Conservation (phyloP, 371 early-diverging fungal genomes). For the Mucor mucedo region DNA sequence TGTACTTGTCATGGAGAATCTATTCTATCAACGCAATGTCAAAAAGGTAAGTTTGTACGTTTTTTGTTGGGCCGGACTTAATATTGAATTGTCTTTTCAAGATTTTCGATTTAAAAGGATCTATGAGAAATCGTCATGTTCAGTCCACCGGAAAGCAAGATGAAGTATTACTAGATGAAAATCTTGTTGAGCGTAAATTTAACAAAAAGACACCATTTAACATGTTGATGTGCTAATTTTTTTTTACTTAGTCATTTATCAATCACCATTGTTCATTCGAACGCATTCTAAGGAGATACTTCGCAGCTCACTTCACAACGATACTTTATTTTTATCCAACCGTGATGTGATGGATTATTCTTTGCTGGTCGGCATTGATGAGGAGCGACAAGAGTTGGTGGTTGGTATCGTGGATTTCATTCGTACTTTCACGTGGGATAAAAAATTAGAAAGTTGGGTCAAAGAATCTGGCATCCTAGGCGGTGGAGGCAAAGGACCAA, state of each 20-base stretch:
- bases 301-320: constrained; percentile 84
- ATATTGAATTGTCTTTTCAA: constrained; percentile 24
- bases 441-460: constrained; percentile 95
- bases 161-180: constrained; percentile 93
- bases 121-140: constrained; percentile 93
- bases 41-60: constrained; percentile 50
- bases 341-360: constrained; percentile 98
- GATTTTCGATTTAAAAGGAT: constrained; percentile 96
- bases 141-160: constrained; percentile 86
- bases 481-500: constrained; percentile 89
- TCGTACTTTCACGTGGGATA: constrained; percentile 97
- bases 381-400: constrained; percentile 81
- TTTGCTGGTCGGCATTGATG: constrained; percentile 91
- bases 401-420: constrained; percentile 98
- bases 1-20: constrained; percentile 95
- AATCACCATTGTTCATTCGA: constrained; percentile 90
- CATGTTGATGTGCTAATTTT: neutral
- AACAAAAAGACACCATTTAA: no score
- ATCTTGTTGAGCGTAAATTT: constrained; percentile 80
- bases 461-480: constrained; percentile 90
- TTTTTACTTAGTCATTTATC: constrained; percentile 65
- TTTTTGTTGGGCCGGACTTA: neutral
- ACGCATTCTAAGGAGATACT: constrained; percentile 88
- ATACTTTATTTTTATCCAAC: constrained; percentile 87
- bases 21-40: constrained; percentile 87